phyloP scores from a whole-genome alignment of 163 green algal genomes.

The Prototheca stagnorum region DNA sequence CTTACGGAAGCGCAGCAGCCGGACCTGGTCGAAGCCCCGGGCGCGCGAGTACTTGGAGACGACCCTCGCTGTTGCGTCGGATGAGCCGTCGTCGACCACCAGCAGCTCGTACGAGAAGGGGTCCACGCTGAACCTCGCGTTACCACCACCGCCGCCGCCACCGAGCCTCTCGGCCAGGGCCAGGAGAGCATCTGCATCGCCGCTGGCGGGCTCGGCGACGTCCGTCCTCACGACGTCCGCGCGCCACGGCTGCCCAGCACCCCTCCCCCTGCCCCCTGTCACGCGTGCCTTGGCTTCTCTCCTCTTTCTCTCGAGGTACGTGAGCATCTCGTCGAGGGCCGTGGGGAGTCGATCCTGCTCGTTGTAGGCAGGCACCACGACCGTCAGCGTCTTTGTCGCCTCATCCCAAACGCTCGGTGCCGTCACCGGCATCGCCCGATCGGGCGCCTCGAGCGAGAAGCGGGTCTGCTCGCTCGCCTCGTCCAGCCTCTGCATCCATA shows the following conservation, averaged over 20 bases:
- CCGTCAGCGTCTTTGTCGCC: constrained; percentile 54
- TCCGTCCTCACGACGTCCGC: constrained; percentile 88
- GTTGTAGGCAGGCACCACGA: constrained; percentile 89
- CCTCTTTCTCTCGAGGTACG: constrained; percentile 25
- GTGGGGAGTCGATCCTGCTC: constrained; percentile 65
- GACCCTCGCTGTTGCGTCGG: constrained; percentile 1
- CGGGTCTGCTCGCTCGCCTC: too few species aligned
- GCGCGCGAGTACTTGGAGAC: constrained; percentile 38
- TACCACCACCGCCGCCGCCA: not conserved
- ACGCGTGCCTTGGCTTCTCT: too few species aligned
- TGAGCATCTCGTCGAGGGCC: constrained; percentile 63
- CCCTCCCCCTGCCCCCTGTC: not conserved
- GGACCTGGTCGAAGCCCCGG: constrained; percentile 63
- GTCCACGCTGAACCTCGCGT: too few species aligned
- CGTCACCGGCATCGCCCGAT: too few species aligned
- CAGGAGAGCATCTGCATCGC: constrained; percentile 10
- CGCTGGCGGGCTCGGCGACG: constrained; percentile 76
- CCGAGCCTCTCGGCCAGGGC: not conserved
- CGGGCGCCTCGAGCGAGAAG: too few species aligned
- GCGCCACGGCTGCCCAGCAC: not conserved
- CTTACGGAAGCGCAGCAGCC: constrained; percentile 53
- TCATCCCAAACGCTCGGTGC: constrained; percentile 44
- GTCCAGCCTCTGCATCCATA: too few species aligned
- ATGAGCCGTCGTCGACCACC: constrained; percentile 13
- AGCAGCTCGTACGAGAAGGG: constrained; percentile 3